Evolutionary conservation across 2,329 filamentous ascomycete genomes (phyloP), one percentile per base, ranked within the genome.

Genomic region (Penicillium sp.): DNA sequence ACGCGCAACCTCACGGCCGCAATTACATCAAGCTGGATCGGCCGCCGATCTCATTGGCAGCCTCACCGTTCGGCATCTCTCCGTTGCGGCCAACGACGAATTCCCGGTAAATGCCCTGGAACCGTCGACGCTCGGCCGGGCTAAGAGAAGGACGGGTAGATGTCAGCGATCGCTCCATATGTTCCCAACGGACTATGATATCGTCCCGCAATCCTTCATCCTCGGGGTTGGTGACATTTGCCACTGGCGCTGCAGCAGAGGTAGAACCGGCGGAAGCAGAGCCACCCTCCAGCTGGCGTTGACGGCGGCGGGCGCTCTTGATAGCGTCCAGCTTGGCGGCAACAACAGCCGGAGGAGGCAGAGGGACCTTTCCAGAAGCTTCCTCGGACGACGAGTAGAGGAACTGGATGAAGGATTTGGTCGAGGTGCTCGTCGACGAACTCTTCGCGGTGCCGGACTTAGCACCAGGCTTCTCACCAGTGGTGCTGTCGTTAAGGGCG

Each of bases 41-140:
- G 14, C 93, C 95, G 7, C 95, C 95, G 77, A 99, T 87, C 77
- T 98, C 95, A 75, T 88, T 96, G 57, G 89, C 90, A 0, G 90
- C 92, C 77, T 98, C 91, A 1, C 95, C 95, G 75, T 90, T 94
- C 60, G 88, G 91, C 91, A 99, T 92, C 80, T 98, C 93, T 7
- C 95, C 95, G 75, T 93, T 96, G 66, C 95, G 84, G 0, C 92
- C 93, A 4, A 91, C 90, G 0, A 97, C 88, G 80, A 99, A 99
- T 78, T 99, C 95, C 16, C 84, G 82, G 73, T 99, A 99, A 61
- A 99, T 97, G 41, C 85, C 85, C 69, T 86, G 83, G 65, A 99
- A 76, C 60, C 94, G 81, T 61, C 79, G 82, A 68, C 87, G 85
- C 78, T 99, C 95, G 60, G 92, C 85, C 3, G 82, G 80, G 71